phyloP scores from a whole-genome alignment of 805 yeast species.

The Torulaspora quercuum region DNA sequence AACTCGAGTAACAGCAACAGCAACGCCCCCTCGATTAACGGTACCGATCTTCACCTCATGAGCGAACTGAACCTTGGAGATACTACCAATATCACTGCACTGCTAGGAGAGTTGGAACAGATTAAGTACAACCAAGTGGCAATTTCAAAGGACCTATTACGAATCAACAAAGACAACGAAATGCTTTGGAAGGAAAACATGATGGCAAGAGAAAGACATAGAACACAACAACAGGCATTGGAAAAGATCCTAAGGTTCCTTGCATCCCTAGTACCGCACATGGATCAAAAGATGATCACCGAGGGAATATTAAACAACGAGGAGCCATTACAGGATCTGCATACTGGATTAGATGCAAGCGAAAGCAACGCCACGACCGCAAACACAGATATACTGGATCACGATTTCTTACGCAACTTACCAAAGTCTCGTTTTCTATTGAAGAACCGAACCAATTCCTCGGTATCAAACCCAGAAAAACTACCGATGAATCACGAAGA shows the following conservation, averaged over 20 bases:
- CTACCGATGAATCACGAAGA: constrained; percentile 6
- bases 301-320: constrained; percentile 22
- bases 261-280: constrained; percentile 55
- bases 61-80: constrained; percentile 17
- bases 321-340: constrained; percentile 2
- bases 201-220: constrained; percentile 77
- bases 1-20: constrained; percentile 8
- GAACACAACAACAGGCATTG: constrained; percentile 80
- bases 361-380: constrained; percentile 3
- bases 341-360: neutral
- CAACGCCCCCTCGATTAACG: constrained; percentile 4
- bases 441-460: constrained; percentile 26
- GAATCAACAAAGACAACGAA: constrained; percentile 85
- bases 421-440: constrained; percentile 19
- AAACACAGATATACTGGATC: constrained; percentile 5
- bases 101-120: constrained; percentile 68
- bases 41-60: constrained; percentile 16
- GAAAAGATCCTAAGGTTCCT: constrained; percentile 84
- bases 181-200: constrained; percentile 87
- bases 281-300: constrained; percentile 32
- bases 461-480: constrained; percentile 5
- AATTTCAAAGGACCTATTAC: constrained; percentile 76
- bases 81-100: constrained; percentile 15
- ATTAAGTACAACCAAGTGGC: constrained; percentile 75
- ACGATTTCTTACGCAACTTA: constrained; percentile 6